Base-by-base conservation (phyloP, 2,329 filamentous ascomycete genomes). In the Monosporascus sp. region DNA sequence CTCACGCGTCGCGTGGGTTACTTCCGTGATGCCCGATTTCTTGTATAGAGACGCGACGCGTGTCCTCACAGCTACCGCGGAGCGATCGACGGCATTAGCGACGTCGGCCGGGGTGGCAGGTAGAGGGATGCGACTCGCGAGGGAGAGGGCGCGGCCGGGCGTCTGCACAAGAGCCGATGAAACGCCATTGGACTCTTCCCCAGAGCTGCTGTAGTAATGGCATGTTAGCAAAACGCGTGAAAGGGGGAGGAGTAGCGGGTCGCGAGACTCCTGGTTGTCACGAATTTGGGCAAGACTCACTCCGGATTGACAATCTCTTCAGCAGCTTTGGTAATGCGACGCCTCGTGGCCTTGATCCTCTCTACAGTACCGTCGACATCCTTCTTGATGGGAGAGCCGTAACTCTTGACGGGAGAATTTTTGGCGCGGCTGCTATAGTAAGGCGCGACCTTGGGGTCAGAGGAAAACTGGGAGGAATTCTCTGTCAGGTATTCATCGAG, bases 91-190 rank as follows among this genome's bases (percentile, higher is more conserved):
- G 57, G 83, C 84, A 60, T 87, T 78, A 39, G 87, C 88, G 37
- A 96, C 85, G 55, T 88, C 84, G 41, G 88, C 85, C 6, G 91
- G 91, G 2, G 90, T 91, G 8, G 90, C 84, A 22, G 90, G 90
- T 49, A 95, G 77, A n/a, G 85, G 82, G 49, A 91, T 81, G 63
- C 82, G 84, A 53, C 75, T 69, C 54, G 82, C 78, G 49, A 81
- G 75, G 14, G 77, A 74, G 49, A 83, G 68, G 45, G 76, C 76
- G 61, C 79, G 80, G 24, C 70, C 74, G 17, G 79, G 75, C 50
- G 78, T 78, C 60, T 75, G 72, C 61, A 75, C 64, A 55, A 79
- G 62, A 59, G 80, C 72, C 50, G 73, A 72, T 41, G 78, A 71
- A 56, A 71, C 59, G 55, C 66, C 68, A 27, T 53, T 62, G n/a